Conservation (phyloP, 108 stramenopile genomes). For the Stephanodiscus triporus region DNA sequence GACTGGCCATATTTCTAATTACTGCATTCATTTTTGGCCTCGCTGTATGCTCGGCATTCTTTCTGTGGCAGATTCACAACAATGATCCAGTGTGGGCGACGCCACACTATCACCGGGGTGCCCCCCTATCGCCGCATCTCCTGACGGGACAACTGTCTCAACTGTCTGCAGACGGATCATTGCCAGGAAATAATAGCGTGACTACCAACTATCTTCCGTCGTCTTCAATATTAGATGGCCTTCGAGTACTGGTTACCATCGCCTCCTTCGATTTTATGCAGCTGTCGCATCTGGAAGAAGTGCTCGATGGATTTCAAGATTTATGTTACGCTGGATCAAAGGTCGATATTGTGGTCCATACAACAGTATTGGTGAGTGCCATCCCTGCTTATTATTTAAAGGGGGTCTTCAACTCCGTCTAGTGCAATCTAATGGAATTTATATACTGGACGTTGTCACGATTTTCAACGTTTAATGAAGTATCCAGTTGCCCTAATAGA, state of each 20-base stretch:
- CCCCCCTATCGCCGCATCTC: slow-evolving; percentile 6
- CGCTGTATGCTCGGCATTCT: slow-evolving; percentile 33
- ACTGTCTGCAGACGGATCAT: slow-evolving; percentile 1
- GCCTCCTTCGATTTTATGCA: slow-evolving; percentile 86
- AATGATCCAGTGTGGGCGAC: slow-evolving; percentile 26
- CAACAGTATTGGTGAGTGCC: slow-evolving; percentile 65
- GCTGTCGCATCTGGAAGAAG: slow-evolving; percentile 82
- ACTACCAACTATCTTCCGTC: background rate
- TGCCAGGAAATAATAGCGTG: background rate
- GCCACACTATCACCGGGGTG: background rate
- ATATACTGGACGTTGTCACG: background rate
- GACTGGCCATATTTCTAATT: slow-evolving; percentile 12
- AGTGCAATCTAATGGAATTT: background rate
- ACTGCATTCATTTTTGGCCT: slow-evolving; percentile 36
- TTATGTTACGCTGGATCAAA: slow-evolving; percentile 73
- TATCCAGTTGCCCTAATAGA: slow-evolving; percentile 66
- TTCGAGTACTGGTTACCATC: slow-evolving; percentile 71
- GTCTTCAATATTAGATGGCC: slow-evolving; percentile 42
- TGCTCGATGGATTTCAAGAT: slow-evolving; percentile 78
- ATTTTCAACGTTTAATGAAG: slow-evolving; percentile 10
- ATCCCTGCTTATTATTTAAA: background rate
- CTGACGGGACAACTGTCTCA: slow-evolving; percentile 5
- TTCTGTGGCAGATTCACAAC: slow-evolving; percentile 32
- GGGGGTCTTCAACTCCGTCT: background rate
- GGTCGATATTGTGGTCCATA: slow-evolving; percentile 76